Percentiles rank a stretch among this genome's conserved stretches.
Conservation (phyloP, 306 rosid species). For the Ziziphus jujuba region DNA sequence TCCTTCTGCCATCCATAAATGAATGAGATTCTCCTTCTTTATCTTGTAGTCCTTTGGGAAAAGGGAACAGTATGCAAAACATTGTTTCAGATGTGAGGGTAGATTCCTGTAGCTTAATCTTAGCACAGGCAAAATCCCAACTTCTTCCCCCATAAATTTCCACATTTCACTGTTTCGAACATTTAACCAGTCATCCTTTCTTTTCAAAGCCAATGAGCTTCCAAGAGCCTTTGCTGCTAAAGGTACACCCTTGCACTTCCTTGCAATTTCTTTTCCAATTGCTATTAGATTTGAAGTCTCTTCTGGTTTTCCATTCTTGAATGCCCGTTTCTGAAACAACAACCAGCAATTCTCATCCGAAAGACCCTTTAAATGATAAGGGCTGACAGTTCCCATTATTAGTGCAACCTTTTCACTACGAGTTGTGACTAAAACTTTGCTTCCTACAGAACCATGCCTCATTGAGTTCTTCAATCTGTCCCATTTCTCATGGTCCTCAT, state of each 20-base stretch:
- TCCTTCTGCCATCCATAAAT: constrained; percentile 37
- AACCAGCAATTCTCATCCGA: constrained; percentile 28
- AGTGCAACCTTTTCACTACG: constrained; percentile 28
- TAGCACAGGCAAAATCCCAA: constrained; percentile 26
- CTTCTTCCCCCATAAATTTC: constrained; percentile 9
- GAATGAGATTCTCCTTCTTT: constrained; percentile 23
- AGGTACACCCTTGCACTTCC: constrained; percentile 50
- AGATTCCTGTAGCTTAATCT: constrained; percentile 41
- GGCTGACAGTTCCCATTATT: constrained; percentile 11
- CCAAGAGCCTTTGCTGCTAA: constrained; percentile 39
- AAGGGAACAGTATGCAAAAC: constrained; percentile 43
- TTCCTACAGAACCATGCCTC: constrained; percentile 34
- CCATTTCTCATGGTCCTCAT: constrained; percentile 40
- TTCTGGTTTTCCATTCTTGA: constrained; percentile 4
- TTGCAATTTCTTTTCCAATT: constrained; percentile 36
- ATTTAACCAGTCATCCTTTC: constrained; percentile 19
- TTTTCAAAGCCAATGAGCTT: constrained; percentile 28
- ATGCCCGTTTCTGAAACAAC: constrained; percentile 34
- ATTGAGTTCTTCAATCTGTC: constrained; percentile 14
- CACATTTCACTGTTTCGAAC: constrained; percentile 30
- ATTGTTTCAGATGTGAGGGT: constrained; percentile 27
- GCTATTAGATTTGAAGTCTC: constrained; percentile 5
- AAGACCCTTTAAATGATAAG: constrained; percentile 22
- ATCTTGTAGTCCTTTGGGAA: constrained; percentile 29
- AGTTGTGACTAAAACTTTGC: constrained; percentile 46